Conservation (phyloP, 1,139 yeast species). For the Barnettozyma hawaiiensis region DNA sequence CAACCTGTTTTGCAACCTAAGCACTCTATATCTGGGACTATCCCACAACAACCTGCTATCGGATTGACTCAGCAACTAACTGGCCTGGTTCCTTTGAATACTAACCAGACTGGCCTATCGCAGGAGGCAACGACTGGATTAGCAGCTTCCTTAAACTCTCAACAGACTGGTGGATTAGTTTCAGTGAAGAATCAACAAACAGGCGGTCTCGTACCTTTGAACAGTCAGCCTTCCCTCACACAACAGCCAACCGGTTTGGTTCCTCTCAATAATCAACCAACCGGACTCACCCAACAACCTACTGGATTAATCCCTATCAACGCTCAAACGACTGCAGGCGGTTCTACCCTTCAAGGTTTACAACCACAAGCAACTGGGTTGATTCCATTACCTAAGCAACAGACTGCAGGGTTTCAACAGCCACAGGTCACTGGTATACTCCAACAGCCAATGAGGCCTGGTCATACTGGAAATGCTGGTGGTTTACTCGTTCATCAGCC, state of each 20-base stretch:
- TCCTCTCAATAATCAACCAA: conserved; percentile 21
- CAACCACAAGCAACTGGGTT: conserved; percentile 15
- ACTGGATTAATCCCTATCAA: conserved; percentile 9
- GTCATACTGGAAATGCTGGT: conserved; percentile 32
- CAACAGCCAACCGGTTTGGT: conserved; percentile 35
- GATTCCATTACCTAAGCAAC: conserved; percentile 30
- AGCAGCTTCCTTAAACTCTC: conserved; percentile 27
- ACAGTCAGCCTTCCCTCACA: background rate
- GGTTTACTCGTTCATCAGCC: conserved; percentile 24
- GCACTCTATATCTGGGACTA: conserved; percentile 4
- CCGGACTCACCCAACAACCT: conserved; percentile 9
- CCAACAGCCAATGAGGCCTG: conserved; percentile 34
- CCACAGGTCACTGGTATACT: conserved; percentile 30
- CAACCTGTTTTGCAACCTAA: conserved; percentile 20
- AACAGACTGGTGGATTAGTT: conserved; percentile 34
- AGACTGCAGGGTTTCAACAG: conserved; percentile 19
- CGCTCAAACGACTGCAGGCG: conserved; percentile 7
- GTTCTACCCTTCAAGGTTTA: conserved; percentile 10
- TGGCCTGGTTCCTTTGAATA: conserved; percentile 22
- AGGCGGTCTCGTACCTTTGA: conserved; percentile 7
- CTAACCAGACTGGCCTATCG: conserved; percentile 26
- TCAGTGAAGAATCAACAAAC: conserved; percentile 27
- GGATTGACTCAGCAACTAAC: conserved; percentile 28
- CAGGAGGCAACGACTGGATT: conserved; percentile 13
- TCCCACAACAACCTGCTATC: background rate